Base-by-base conservation (phyloP, 805 yeast species). In the Hemisphaericaspora nanyangensis region DNA sequence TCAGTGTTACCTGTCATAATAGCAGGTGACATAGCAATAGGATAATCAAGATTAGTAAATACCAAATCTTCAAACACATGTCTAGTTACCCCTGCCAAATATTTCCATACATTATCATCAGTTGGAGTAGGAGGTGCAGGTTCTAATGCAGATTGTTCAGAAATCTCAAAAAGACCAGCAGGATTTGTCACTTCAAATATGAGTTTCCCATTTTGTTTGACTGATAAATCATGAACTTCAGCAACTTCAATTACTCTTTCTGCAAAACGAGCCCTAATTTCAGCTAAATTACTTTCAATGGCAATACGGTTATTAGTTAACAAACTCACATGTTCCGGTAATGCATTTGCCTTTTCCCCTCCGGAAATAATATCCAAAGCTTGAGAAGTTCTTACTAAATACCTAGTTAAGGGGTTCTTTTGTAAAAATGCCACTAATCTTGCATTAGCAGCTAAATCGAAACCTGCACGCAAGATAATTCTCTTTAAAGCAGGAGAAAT, bases 1-100 rank as follows among this genome's bases (percentile, higher is more conserved):
- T 84, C 90, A 3, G 90, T 83, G 58, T 82, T 82, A 16, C 82
- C 89, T 2, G 84, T 68, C 72, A 78, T 74, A 29, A 82, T 55
- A 18, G 74, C 63, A 2, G 89, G 87, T 2, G 83, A 68, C 12
- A 78, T 70, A 29, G 74, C 50, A 12, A 71, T 49, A 13, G 65
- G 63, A 32, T 54, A 45, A 13, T 42, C 58, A n/a, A 49, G 40
- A 3, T 61, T 61, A 8, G 69, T 58, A 47, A 57, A 60, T 6
- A 66, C 65, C 36, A 71, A 47, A 25, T 72, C 72, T 50, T 71
- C 76, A 43, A 65, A 65, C n/a, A 72, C 63, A 40, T 72, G 76
- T 43, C 75, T 61, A 7, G 65, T 58, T 6, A 68, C 63, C 3
- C 74, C 74, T 2, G 73, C 69, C 44, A 72, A 55, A 17, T 63